A percentile compares a stretch with the other conserved stretches of the same genome.
phyloP scores from a whole-genome alignment of 164 flowering plant species.

The Echeveria elegans region DNA sequence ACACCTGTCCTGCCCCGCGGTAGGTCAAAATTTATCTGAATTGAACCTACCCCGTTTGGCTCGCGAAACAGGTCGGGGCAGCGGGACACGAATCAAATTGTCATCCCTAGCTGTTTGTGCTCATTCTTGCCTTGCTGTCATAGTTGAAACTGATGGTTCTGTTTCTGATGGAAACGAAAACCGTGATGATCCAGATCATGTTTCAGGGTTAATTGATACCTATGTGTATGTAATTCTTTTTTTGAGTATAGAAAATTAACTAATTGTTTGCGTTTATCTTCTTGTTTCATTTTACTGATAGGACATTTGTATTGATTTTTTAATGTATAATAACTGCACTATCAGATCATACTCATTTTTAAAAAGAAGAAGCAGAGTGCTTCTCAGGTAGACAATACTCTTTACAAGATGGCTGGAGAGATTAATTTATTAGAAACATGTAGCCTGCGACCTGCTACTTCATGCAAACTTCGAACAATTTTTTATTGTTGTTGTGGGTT shows the following conservation, averaged over 20 bases:
- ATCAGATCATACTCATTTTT: neutral
- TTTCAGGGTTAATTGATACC: conserved; percentile 38
- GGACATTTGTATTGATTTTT: neutral
- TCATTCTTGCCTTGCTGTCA: conserved; percentile 73
- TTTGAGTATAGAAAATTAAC: neutral
- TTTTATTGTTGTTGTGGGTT: neutral
- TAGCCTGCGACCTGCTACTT: neutral
- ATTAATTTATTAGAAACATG: neutral
- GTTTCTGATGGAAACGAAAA: conserved; percentile 21
- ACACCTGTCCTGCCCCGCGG: too few relatives aligned
- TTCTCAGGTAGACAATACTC: neutral
- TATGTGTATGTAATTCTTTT: neutral
- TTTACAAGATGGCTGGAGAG: neutral
- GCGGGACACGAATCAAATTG: too few relatives aligned
- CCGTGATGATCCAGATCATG: conserved; percentile 32
- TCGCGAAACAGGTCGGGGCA: too few relatives aligned
- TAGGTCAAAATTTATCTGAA: too few relatives aligned
- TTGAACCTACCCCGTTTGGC: too few relatives aligned
- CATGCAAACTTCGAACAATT: neutral
- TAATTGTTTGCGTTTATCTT: neutral
- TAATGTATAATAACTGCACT: neutral
- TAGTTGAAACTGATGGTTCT: conserved; percentile 44
- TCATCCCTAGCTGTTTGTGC: too few relatives aligned
- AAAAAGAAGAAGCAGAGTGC: neutral
- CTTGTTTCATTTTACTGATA: neutral